Percentiles rank a stretch among this genome's conserved stretches.
phyloP scores from a whole-genome alignment of 148 eudicot species.

The Chenopodium quinoa region DNA sequence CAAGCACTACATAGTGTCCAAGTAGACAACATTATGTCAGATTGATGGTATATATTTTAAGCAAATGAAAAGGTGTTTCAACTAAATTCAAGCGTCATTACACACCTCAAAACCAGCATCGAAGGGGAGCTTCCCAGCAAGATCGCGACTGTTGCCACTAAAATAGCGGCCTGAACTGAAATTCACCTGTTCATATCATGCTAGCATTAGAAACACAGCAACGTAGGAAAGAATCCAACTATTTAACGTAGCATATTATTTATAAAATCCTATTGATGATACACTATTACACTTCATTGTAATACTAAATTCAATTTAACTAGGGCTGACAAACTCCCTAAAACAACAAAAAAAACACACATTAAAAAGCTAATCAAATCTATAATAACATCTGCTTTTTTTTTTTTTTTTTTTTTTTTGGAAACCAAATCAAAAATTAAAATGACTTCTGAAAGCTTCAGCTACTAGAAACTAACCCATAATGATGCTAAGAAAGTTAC shows the following conservation, averaged over 20 bases:
- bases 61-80: neutral
- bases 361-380: neutral
- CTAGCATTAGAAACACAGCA: constrained; percentile 25
- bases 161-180: constrained; percentile 93
- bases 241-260: neutral
- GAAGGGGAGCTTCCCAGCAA: constrained; percentile 64
- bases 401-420: too few relatives aligned
- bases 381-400: too few relatives aligned
- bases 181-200: constrained; percentile 62
- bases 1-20: neutral
- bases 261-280: neutral
- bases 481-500: too few relatives aligned
- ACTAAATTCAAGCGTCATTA: neutral
- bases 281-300: neutral
- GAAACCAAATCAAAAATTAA: too few relatives aligned
- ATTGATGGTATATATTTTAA: neutral
- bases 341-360: neutral
- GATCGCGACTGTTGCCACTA: constrained; percentile 50
- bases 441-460: too few relatives aligned
- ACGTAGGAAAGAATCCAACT: neutral
- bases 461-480: too few relatives aligned
- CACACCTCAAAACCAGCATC: constrained; percentile 96
- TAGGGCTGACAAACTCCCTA: neutral
- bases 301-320: neutral
- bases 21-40: neutral